phyloP scores from a whole-genome alignment of 2,329 filamentous ascomycete genomes.

The Torrubiella hemipterigena region DNA sequence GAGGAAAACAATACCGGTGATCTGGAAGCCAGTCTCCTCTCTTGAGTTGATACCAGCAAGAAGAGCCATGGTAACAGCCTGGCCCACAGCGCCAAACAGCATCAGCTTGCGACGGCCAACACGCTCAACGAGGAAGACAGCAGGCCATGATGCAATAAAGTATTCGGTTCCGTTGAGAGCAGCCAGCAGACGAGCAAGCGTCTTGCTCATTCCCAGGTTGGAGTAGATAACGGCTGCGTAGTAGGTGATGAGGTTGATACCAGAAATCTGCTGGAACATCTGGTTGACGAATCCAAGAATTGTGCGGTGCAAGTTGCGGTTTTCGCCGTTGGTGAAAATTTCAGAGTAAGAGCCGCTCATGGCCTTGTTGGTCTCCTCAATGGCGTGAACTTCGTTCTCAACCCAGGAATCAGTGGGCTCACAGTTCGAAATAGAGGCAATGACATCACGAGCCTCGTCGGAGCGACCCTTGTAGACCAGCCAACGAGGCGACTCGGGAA shows the following conservation, averaged over 20 bases:
- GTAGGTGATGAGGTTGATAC: conserved; percentile 51
- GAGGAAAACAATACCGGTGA: conserved; percentile 53
- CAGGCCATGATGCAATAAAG: conserved; percentile 51
- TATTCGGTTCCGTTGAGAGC: conserved; percentile 32
- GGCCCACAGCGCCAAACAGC: conserved; percentile 54
- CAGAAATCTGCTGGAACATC: conserved; percentile 54
- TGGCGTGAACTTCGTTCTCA: conserved; percentile 44
- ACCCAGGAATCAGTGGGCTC: conserved; percentile 46
- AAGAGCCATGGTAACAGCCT: conserved; percentile 53
- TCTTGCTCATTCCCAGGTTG: conserved; percentile 37
- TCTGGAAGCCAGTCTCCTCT: conserved; percentile 37
- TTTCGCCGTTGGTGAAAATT: conserved; percentile 45
- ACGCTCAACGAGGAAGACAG: conserved; percentile 50
- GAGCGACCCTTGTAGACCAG: conserved; percentile 32
- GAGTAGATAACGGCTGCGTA: conserved; percentile 49
- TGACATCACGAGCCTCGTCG: conserved; percentile 33
- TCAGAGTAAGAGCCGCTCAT: conserved; percentile 44
- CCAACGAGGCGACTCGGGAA: conserved; percentile 43
- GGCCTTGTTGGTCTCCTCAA: conserved; percentile 58
- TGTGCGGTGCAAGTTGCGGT: conserved; percentile 46
- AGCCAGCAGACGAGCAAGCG: conserved; percentile 46
- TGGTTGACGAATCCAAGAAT: conserved; percentile 50
- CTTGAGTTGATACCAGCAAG: conserved; percentile 42
- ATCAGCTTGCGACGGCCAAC: conserved; percentile 60
- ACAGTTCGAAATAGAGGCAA: conserved; percentile 41